Percentiles rank a stretch among this genome's conserved stretches.
Evolutionary conservation across 768 basidiomycete genomes (phyloP).

Genomic region (Wakefieldia striispora): DNA sequence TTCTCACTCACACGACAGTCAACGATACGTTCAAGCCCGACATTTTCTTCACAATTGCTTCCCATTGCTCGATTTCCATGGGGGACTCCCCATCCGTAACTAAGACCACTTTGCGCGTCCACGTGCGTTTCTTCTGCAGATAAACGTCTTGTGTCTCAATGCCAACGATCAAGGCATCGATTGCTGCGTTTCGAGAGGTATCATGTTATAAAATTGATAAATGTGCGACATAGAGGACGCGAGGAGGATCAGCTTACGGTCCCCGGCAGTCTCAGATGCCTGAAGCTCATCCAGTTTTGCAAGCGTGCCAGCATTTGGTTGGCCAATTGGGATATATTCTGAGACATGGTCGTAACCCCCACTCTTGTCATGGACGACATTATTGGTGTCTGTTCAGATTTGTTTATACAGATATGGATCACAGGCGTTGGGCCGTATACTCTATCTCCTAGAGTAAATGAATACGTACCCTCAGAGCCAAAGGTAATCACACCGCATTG

Average conservation of each 20-base stretch:
- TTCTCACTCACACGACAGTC: slow-evolving; percentile 63
- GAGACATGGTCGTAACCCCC: slow-evolving; percentile 74
- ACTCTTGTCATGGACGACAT: slow-evolving; percentile 55
- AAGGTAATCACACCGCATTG: slow-evolving; percentile 88
- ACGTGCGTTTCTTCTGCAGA: slow-evolving; percentile 69
- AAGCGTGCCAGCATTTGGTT: slow-evolving; percentile 65
- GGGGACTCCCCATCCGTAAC: slow-evolving; percentile 84
- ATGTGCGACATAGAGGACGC: neutral
- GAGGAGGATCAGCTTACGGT: slow-evolving; percentile 47
- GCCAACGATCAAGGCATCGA: slow-evolving; percentile 86
- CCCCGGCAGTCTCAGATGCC: slow-evolving; percentile 57
- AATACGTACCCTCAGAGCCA: slow-evolving; percentile 66
- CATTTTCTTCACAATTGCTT: slow-evolving; percentile 64
- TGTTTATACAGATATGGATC: neutral
- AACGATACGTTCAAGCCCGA: slow-evolving; percentile 54
- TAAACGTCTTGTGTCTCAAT: slow-evolving; percentile 74
- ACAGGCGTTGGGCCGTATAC: neutral
- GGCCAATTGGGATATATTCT: slow-evolving; percentile 66
- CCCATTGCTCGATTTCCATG: slow-evolving; percentile 75
- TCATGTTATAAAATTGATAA: neutral
- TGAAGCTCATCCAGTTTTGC: slow-evolving; percentile 59
- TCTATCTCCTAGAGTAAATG: neutral
- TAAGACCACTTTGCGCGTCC: slow-evolving; percentile 81
- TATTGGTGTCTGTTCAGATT: slow-evolving; percentile 53
- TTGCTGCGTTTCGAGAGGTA: slow-evolving; percentile 43